A percentile compares a stretch with the other conserved stretches of the same genome.
Conservation (phyloP, 2,329 filamentous ascomycete genomes). For the Penicillium sclerotiorum region DNA sequence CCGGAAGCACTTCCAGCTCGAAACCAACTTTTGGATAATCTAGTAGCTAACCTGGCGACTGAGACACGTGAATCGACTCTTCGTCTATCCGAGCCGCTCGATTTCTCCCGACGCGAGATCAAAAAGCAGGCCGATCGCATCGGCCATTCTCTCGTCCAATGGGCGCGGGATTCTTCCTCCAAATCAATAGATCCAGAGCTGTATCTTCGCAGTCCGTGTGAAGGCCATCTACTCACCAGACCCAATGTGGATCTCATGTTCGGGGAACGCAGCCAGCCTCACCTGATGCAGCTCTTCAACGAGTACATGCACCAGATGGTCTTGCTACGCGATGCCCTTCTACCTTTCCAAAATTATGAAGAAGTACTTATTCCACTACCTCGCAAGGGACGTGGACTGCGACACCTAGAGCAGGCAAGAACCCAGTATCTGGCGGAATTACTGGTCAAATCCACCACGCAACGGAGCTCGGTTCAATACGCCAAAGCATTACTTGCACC, state of each 20-base stretch:
- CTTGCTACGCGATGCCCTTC: constrained; percentile 21
- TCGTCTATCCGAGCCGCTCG: constrained; percentile 8
- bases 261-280: constrained; percentile 18
- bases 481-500: constrained; percentile 20
- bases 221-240: constrained; percentile 23
- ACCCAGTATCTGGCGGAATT: constrained; percentile 18
- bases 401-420: constrained; percentile 14
- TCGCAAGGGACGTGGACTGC: constrained; percentile 15
- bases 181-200: constrained; percentile 11
- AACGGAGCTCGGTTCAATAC: constrained; percentile 8
- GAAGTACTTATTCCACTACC: constrained; percentile 22
- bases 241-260: constrained; percentile 24
- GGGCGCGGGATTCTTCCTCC: constrained; percentile 9
- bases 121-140: constrained; percentile 19
- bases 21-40: constrained; percentile 17
- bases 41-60: constrained; percentile 21
- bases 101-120: constrained; percentile 19
- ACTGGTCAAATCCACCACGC: constrained; percentile 18
- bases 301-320: constrained; percentile 31
- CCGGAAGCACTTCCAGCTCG: constrained; percentile 8
- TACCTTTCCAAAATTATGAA: constrained; percentile 25
- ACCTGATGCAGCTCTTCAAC: constrained; percentile 28
- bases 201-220: constrained; percentile 22
- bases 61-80: constrained; percentile 23
- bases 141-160: constrained; percentile 17